phyloP scores from a whole-genome alignment of 768 basidiomycete species.

The Agaricus subrufescens region DNA sequence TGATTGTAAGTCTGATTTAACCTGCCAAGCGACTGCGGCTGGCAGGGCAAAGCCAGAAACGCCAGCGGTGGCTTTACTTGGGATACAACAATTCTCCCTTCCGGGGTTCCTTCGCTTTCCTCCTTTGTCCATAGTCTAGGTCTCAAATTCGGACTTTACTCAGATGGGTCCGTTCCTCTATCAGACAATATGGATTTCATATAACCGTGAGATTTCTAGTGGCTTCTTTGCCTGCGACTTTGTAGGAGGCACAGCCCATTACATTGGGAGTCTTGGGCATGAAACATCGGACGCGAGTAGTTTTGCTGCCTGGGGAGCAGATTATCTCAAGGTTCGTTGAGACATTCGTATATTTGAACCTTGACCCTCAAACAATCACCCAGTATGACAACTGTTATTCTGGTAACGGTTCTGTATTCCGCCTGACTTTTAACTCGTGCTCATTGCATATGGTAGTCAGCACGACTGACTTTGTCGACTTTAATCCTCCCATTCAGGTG shows the following conservation, averaged over 20 bases:
- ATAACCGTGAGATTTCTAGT: conserved; percentile 15
- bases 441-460: conserved; percentile 21
- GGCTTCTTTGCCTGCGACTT: conserved; percentile 41
- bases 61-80: conserved; percentile 39
- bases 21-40: conserved; percentile 39
- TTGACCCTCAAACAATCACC: conserved; percentile 1
- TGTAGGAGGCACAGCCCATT: conserved; percentile 39
- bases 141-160: conserved; percentile 66
- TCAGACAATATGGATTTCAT: neutral
- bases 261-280: conserved; percentile 40
- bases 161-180: conserved; percentile 29
- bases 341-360: neutral
- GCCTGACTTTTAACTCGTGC: neutral
- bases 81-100: conserved; percentile 33
- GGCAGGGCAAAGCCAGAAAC: conserved; percentile 39
- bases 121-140: conserved; percentile 33
- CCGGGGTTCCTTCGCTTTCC: conserved; percentile 32
- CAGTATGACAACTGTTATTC: conserved; percentile 50
- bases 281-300: conserved; percentile 42
- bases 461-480: conserved; percentile 41
- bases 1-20: neutral
- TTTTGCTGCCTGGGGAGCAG: conserved; percentile 46
- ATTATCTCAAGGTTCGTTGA: conserved; percentile 33
- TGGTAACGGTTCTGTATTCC: conserved; percentile 17
- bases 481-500: conserved; percentile 35